phyloP scores from a whole-genome alignment of 331 rosid genomes.

The Quercus phellos region DNA sequence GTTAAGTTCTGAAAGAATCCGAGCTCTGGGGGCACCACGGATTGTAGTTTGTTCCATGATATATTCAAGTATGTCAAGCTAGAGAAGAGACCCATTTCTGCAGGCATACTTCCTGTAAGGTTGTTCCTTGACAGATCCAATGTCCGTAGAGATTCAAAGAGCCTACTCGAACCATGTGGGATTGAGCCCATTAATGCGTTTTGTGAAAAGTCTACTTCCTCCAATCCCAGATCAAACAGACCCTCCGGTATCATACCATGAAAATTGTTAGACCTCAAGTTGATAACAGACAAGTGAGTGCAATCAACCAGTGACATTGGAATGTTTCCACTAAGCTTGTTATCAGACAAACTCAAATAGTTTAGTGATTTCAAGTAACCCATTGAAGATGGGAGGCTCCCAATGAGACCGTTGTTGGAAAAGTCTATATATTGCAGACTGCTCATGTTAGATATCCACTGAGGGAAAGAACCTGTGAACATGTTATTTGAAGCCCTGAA shows the following conservation, averaged over 20 bases:
- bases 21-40: conserved; percentile 64
- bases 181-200: conserved; percentile 55
- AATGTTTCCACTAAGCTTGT: conserved; percentile 59
- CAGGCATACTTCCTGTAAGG: conserved; percentile 58
- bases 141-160: conserved; percentile 47
- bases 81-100: conserved; percentile 59
- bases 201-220: conserved; percentile 61
- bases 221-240: conserved; percentile 67
- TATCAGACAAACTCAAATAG: conserved; percentile 47
- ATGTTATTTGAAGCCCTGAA: conserved; percentile 44
- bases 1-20: conserved; percentile 59
- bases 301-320: conserved; percentile 53
- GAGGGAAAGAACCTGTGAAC: conserved; percentile 49
- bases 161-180: conserved; percentile 53
- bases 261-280: conserved; percentile 51
- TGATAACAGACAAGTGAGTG: conserved; percentile 38
- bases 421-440: conserved; percentile 55
- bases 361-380: conserved; percentile 47
- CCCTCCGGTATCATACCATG: conserved; percentile 68
- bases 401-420: conserved; percentile 56
- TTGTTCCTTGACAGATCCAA: conserved; percentile 71
- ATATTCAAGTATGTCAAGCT: conserved; percentile 62
- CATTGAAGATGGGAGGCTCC: conserved; percentile 53
- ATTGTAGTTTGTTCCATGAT: conserved; percentile 82
- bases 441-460: conserved; percentile 65